Evolutionary conservation across 768 basidiomycete genomes (phyloP).

Genomic region (Amanita jacksonii): DNA sequence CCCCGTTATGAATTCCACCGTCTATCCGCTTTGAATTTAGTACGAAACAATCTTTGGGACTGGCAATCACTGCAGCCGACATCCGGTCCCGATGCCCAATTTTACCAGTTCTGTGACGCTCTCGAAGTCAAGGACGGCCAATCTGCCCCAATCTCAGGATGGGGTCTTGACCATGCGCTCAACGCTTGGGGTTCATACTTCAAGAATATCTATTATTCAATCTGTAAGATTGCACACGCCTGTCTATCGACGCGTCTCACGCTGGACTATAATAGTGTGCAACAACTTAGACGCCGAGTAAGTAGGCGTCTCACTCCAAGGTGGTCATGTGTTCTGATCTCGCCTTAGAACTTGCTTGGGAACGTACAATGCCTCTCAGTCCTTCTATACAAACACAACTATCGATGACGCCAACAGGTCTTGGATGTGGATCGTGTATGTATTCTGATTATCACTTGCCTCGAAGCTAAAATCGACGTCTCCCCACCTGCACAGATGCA

Average conservation of each 20-base stretch:
- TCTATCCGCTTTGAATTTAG: constrained; percentile 28
- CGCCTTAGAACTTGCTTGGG: constrained; percentile 31
- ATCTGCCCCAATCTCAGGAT: constrained; percentile 40
- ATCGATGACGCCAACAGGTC: constrained; percentile 50
- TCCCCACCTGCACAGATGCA: constrained; percentile 37
- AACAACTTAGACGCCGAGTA: constrained; percentile 36
- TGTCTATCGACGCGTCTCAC: background rate
- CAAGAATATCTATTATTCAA: constrained; percentile 36
- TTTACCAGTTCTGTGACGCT: constrained; percentile 59
- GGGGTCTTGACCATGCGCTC: constrained; percentile 55
- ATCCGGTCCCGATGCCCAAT: constrained; percentile 33
- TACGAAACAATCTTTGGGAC: constrained; percentile 51
- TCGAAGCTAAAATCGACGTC: background rate
- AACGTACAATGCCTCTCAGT: constrained; percentile 27
- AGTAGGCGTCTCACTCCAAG: constrained; percentile 13
- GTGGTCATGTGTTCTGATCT: background rate
- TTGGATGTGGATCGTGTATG: constrained; percentile 64
- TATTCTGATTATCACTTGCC: background rate
- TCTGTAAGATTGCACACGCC: constrained; percentile 26
- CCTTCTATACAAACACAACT: constrained; percentile 43
- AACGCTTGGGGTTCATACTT: constrained; percentile 53
- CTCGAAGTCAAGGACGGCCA: constrained; percentile 53
- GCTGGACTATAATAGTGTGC: constrained; percentile 35
- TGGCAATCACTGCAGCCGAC: constrained; percentile 58
- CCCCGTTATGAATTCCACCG: constrained; percentile 21